Evolutionary conservation across 1,139 yeast species (phyloP), one percentile per base, ranked within the genome.

Genomic region (Yamadazyma blattariae): DNA sequence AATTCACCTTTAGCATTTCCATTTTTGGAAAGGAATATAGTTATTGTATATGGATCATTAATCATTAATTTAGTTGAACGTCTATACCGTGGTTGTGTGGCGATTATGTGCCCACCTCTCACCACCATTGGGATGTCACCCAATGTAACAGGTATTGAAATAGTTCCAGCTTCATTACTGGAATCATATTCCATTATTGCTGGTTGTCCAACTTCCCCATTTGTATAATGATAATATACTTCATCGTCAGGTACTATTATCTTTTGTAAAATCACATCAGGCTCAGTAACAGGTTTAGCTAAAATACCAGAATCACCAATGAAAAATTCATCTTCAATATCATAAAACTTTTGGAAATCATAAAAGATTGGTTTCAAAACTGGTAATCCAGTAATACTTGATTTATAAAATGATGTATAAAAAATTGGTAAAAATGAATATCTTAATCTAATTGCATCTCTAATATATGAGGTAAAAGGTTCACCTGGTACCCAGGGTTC

Each of bases 401-500:
- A 64, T 40, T 79, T 73, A 49, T 79, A 71, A 60, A 94, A 90
- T n/a, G 79, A 74, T 2, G 95, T 89, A 58, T 92, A 94, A 37
- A 87, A 63, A 4, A 82, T 71, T 0, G 97, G 96, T 34, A 92
- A 65, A 38, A 94, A 64, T 17, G 74, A 63, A 57, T 92, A 92
- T 41, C 99, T 71, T 46, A 87, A 66, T 38, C 66, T 67, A 18
- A 92, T 70, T 0, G 96, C 83, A 33, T 83, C 82, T 37, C 85
- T 71, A 36, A 89, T 82, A 18, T 74, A 56, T 0, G 77, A 64
- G n/a, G 82, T 77, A 48, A 75, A 79, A 4, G 92, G 90, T 21
- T 80, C 94, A 3, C 86, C 86, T 2, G 84, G 72, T 32, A 90
- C 60, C 82, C 90, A 92, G 1, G 98, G 98, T 53, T 92, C 99